A percentile compares a stretch with the other conserved stretches of the same genome.
These are phyloP conservation scores for Ilex paraguariensis DNA, from an alignment of 305 asterid species.

Conservation along the genomic window DNA sequence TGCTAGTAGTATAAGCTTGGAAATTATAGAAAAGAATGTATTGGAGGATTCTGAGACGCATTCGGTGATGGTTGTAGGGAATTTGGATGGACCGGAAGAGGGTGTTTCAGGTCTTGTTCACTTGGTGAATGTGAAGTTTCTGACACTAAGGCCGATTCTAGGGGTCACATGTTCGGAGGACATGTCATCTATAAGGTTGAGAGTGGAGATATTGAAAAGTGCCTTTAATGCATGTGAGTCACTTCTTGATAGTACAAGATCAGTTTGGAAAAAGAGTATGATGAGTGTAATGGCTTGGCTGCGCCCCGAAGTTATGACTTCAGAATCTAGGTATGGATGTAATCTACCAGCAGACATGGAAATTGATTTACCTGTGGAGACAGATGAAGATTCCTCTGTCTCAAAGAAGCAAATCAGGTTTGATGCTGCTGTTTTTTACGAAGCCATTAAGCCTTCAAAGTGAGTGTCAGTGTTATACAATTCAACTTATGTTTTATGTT, in stretches of 20 bases:
- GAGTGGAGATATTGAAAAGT: slow-evolving; percentile 62
- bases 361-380: slow-evolving; percentile 27
- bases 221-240: slow-evolving; percentile 69
- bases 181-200: slow-evolving; percentile 48
- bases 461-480: slow-evolving; percentile 36
- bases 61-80: slow-evolving; percentile 56
- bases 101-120: slow-evolving; percentile 82
- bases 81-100: slow-evolving; percentile 79
- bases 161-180: slow-evolving; percentile 33
- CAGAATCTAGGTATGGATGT: slow-evolving; percentile 81
- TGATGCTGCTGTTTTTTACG: slow-evolving; percentile 83
- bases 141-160: slow-evolving; percentile 59
- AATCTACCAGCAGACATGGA: slow-evolving; percentile 22
- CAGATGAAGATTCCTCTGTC: slow-evolving; percentile 32
- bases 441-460: slow-evolving; percentile 96
- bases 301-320: slow-evolving; percentile 84
- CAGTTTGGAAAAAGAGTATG: slow-evolving; percentile 90
- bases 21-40: slow-evolving; percentile 44
- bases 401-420: slow-evolving; percentile 41
- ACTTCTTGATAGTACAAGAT: slow-evolving; percentile 68
- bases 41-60: slow-evolving; percentile 40
- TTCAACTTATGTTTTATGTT: background rate
- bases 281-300: slow-evolving; percentile 84
- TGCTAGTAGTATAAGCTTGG: slow-evolving; percentile 40
- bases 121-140: slow-evolving; percentile 71